Evolutionary conservation across 2,329 filamentous ascomycete genomes (phyloP).

Genomic region (Aspergillus floridensis): DNA sequence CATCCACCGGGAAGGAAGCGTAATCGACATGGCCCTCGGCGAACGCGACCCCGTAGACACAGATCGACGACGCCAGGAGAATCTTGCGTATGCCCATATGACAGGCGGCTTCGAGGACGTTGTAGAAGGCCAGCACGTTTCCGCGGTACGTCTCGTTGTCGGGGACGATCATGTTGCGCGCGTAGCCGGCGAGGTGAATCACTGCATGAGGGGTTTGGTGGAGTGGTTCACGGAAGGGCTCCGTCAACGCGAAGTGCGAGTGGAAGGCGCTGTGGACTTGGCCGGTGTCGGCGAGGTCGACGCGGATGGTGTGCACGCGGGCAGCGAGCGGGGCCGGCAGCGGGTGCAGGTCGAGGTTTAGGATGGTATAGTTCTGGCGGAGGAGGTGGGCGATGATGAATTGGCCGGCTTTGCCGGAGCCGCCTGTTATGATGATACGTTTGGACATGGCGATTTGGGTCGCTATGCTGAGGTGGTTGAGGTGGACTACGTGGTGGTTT

Average conservation of each 20-base stretch:
- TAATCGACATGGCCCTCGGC: conserved; percentile 58
- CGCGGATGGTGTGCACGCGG: conserved; percentile 54
- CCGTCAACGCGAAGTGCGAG: conserved; percentile 55
- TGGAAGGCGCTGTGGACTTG: conserved; percentile 58
- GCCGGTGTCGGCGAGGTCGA: conserved; percentile 55
- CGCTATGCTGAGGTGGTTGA: too few species aligned
- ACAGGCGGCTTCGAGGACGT: conserved; percentile 62
- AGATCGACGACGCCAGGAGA: conserved; percentile 59
- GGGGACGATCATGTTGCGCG: conserved; percentile 60
- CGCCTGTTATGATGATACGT: conserved; percentile 55
- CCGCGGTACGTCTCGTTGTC: conserved; percentile 59
- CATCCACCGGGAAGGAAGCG: conserved; percentile 57
- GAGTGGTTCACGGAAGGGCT: conserved; percentile 38
- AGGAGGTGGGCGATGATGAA: conserved; percentile 55
- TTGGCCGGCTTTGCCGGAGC: conserved; percentile 56
- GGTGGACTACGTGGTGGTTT: conserved; percentile 16
- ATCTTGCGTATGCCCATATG: conserved; percentile 63
- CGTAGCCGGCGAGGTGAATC: conserved; percentile 61
- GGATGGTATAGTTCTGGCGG: conserved; percentile 50
- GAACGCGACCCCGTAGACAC: conserved; percentile 62
- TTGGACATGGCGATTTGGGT: conserved; percentile 26
- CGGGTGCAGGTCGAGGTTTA: conserved; percentile 56
- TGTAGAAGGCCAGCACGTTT: conserved; percentile 59
- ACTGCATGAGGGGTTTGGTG: conserved; percentile 55
- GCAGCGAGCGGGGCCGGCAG: conserved; percentile 37